A percentile compares a stretch with the other conserved stretches of the same genome.
Conservation (phyloP, 129 eudicot genomes). For the Lonicera japonica region DNA sequence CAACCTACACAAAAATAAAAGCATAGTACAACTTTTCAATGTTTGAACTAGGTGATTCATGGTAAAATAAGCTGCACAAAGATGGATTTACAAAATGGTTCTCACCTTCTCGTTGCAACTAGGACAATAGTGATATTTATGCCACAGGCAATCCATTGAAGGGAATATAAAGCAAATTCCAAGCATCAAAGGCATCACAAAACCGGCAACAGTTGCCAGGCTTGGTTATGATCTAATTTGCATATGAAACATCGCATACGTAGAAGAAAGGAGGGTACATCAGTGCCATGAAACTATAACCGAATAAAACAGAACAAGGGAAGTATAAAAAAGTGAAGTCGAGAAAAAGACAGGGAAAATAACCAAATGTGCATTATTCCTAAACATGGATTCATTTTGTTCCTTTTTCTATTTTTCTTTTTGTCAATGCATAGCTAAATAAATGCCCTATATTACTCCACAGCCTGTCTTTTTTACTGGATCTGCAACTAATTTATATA, state of each 20-base stretch:
- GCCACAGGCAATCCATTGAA: conserved; percentile 98
- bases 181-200: conserved; percentile 87
- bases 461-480: no score
- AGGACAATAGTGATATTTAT: conserved; percentile 93
- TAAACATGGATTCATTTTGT: no score
- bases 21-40: no score
- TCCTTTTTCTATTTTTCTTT: no score
- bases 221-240: conserved; percentile 73
- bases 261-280: neutral
- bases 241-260: neutral
- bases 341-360: no score
- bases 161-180: conserved; percentile 97
- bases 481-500: no score
- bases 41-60: neutral
- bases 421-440: no score
- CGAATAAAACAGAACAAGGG: neutral
- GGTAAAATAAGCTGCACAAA: neutral
- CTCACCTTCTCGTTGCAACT: conserved; percentile 75
- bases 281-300: neutral
- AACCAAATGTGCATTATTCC: no score
- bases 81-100: neutral
- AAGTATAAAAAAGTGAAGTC: neutral
- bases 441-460: no score
- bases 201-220: conserved; percentile 85
- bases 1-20: conserved; percentile 46